Conservation (phyloP, 306 rosid species). For the Rosa persica region DNA sequence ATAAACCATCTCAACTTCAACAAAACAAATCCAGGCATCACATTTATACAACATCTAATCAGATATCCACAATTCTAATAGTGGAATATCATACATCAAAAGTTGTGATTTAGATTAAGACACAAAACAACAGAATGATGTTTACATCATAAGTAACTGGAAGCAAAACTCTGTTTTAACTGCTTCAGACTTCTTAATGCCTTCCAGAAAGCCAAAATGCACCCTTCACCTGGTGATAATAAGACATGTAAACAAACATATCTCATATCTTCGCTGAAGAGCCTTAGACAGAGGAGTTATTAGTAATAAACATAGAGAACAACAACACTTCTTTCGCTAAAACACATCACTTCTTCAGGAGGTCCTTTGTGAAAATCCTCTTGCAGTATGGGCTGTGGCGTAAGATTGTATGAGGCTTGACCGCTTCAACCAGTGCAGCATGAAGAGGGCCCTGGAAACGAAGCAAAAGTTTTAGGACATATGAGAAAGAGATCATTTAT, state of each 20-base stretch:
- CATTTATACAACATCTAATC: conserved; percentile 5
- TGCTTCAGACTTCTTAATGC: conserved; percentile 8
- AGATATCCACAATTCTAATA: background rate
- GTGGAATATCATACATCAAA: conserved; percentile 24
- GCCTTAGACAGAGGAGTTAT: conserved; percentile 2
- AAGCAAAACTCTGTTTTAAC: conserved; percentile 1
- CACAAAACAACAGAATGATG: conserved; percentile 23
- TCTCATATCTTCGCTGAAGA: background rate
- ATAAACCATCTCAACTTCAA: background rate
- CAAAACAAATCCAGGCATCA: conserved; percentile 1
- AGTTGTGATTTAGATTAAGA: conserved; percentile 14
- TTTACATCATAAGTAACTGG: conserved; percentile 3
- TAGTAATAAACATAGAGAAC: conserved; percentile 27
- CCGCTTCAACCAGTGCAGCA: conserved; percentile 48
- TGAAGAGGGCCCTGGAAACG: conserved; percentile 54
- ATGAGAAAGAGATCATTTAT: background rate
- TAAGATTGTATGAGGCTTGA: conserved; percentile 40
- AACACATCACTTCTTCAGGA: conserved; percentile 47
- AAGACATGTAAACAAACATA: background rate
- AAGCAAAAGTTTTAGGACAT: conserved; percentile 5
- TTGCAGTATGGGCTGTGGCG: conserved; percentile 73
- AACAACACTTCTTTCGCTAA: conserved; percentile 26
- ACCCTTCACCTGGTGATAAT: background rate
- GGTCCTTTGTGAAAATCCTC: conserved; percentile 52
- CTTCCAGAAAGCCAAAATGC: conserved; percentile 15